A percentile compares a stretch with the other conserved stretches of the same genome.
Evolutionary conservation across 2,329 filamentous ascomycete species (phyloP).

Genomic region (Penicillium occitanis): DNA sequence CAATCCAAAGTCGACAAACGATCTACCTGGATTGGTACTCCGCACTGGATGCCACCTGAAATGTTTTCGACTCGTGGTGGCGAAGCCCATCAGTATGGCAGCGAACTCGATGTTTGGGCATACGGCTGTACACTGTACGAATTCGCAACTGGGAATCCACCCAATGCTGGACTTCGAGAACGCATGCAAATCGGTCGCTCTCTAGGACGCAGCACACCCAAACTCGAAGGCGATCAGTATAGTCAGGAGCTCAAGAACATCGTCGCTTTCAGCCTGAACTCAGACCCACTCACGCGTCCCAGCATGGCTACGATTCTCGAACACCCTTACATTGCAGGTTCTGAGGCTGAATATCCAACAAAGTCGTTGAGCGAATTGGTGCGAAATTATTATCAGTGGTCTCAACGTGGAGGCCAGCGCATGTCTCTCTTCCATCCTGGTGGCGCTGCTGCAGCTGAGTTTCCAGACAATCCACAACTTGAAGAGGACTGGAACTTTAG

Average conservation of each 20-base stretch:
- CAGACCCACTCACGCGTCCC: slow-evolving; percentile 47
- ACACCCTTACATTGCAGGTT: slow-evolving; percentile 47
- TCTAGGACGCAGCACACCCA: slow-evolving; percentile 43
- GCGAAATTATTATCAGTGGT: slow-evolving; percentile 51
- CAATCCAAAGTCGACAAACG: slow-evolving; percentile 61
- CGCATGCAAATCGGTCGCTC: slow-evolving; percentile 50
- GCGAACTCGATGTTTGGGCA: slow-evolving; percentile 54
- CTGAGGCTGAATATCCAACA: slow-evolving; percentile 47
- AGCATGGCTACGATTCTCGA: slow-evolving; percentile 48
- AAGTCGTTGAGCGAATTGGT: slow-evolving; percentile 47
- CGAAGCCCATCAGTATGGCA: slow-evolving; percentile 47
- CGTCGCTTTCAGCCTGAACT: slow-evolving; percentile 46
- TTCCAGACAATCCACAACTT: slow-evolving; percentile 43
- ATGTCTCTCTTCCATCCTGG: slow-evolving; percentile 60
- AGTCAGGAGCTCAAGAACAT: slow-evolving; percentile 48
- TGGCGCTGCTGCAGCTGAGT: slow-evolving; percentile 58
- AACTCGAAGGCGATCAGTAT: slow-evolving; percentile 45
- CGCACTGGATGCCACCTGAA: slow-evolving; percentile 67
- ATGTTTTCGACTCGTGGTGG: slow-evolving; percentile 45
- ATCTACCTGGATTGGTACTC: slow-evolving; percentile 65
- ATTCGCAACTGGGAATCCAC: slow-evolving; percentile 51
- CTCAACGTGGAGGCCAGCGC: slow-evolving; percentile 49
- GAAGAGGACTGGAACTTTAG: slow-evolving; percentile 66
- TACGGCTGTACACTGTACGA: slow-evolving; percentile 53
- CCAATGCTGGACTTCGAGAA: slow-evolving; percentile 49